A percentile compares a stretch with the other conserved stretches of the same genome.
Conservation (phyloP, 768 basidiomycete species). For the Lyophyllum shimeji region DNA sequence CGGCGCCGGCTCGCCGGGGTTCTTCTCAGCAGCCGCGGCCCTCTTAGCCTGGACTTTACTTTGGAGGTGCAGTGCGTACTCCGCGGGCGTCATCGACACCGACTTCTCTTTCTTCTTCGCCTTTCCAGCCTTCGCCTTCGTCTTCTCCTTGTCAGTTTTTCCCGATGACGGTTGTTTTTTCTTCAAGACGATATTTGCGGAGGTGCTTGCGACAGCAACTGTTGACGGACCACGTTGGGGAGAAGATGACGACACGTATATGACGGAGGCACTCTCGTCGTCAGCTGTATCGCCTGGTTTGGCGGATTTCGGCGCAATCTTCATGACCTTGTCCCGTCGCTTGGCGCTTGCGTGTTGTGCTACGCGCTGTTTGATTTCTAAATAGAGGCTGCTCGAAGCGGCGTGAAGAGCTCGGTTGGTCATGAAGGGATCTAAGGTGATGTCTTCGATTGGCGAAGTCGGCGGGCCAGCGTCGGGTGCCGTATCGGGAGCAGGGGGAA, state of each 20-base stretch:
- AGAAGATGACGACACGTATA: conserved; percentile 32
- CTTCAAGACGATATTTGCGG: conserved; percentile 4
- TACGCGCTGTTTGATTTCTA: conserved; percentile 34
- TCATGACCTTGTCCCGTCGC: conserved; percentile 29
- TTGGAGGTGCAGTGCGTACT: conserved; percentile 53
- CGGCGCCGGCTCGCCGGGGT: conserved; percentile 11
- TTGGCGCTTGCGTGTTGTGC: conserved; percentile 29
- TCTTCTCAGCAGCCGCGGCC: conserved; percentile 17
- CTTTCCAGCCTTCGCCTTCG: conserved; percentile 21
- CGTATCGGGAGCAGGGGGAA: background rate
- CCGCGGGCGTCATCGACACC: conserved; percentile 43
- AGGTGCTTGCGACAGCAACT: conserved; percentile 11
- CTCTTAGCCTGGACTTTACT: conserved; percentile 39
- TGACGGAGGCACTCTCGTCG: conserved; percentile 28
- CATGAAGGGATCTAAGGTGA: background rate
- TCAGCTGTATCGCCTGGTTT: conserved; percentile 12
- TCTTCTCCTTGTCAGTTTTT: conserved; percentile 16
- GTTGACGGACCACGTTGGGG: conserved; percentile 29
- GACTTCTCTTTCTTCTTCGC: conserved; percentile 40
- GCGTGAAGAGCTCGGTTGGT: conserved; percentile 14
- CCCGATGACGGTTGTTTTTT: background rate
- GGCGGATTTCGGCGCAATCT: conserved; percentile 17
- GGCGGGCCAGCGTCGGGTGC: conserved; percentile 14
- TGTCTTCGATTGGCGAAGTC: conserved; percentile 33
- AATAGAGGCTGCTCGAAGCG: conserved; percentile 28